Evolutionary conservation across 176 grass and related monocot genomes (phyloP), one percentile per base, ranked within the genome.

Genomic region (Zea luxurians): DNA sequence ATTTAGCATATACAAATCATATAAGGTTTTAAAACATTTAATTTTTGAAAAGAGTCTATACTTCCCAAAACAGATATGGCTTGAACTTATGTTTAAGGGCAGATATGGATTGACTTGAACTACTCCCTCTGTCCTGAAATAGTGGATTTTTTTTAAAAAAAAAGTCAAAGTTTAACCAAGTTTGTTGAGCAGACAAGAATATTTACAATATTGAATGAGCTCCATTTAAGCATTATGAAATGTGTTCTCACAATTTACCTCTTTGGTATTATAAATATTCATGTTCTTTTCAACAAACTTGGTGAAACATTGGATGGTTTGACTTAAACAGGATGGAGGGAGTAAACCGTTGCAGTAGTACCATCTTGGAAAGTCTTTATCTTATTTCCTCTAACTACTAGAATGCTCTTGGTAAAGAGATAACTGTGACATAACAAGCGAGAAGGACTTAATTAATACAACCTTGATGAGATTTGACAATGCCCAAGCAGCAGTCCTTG

Each of bases 391-490:
- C 8, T 47, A 27, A 76, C 54, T 48, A 34, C 54, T 62, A 66
- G 35, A 37, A 58, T 6, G 2, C 9, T 61, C 9, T 68, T 74
- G 37, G 36, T 71, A 71, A 55, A 65, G 36, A 8, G 43, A 52
- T 7, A 69, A 45, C 0, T 37, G 36, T 68, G 61, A 16, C 61
- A 66, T 66, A 49, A 77, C 43, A 71, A 88, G 13, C 27, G 43
- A 81, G 20, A 66, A 45, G 67, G 40, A 64, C 8, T 68, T 17
- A 16, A 80, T 74, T 48, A 68, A 82, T 45, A 83, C 45, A 83
- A 88, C 96, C 92, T 98, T 98, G 75, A 98, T 90, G 77, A 98
- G 92, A 92, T 98, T 98, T 69, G 96, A 95, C 79, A 98, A 80
- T 69, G 96, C 96, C 92, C 92, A 95, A 85, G 96, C 81, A 83